Conservation (phyloP, 352 stramenopile genomes). For the Phytophthora agathidicida region DNA sequence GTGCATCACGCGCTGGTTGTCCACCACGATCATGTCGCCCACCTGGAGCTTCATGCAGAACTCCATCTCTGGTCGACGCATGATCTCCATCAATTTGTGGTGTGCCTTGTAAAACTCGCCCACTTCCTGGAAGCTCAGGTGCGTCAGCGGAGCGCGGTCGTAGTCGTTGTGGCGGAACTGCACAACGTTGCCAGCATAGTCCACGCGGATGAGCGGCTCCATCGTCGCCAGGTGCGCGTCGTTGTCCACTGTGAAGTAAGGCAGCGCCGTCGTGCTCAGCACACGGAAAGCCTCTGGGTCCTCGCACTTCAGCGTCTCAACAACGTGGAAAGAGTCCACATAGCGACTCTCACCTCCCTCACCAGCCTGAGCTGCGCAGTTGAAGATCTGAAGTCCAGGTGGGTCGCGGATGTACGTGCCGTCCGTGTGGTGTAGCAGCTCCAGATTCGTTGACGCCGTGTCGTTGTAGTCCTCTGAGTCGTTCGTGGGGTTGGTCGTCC, state of each 20-base stretch:
- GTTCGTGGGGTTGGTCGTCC: conserved; percentile 81
- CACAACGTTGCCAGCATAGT: conserved; percentile 73
- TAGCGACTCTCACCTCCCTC: conserved; percentile 80
- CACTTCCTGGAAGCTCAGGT: conserved; percentile 77
- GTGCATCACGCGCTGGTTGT: conserved; percentile 90
- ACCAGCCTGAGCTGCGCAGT: conserved; percentile 80
- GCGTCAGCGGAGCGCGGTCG: conserved; percentile 82
- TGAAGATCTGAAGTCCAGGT: conserved; percentile 91
- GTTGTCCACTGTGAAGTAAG: conserved; percentile 81
- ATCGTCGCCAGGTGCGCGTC: conserved; percentile 80
- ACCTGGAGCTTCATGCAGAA: conserved; percentile 68
- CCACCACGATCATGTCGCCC: conserved; percentile 85
- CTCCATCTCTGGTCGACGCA: conserved; percentile 71
- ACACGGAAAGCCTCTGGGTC: conserved; percentile 74
- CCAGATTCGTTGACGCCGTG: conserved; percentile 87
- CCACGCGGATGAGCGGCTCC: conserved; percentile 80
- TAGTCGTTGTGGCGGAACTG: conserved; percentile 92
- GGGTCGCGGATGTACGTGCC: conserved; percentile 89
- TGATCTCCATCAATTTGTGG: conserved; percentile 64
- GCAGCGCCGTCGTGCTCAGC: conserved; percentile 68
- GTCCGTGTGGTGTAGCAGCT: conserved; percentile 88
- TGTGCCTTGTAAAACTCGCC: conserved; percentile 78
- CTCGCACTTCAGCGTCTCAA: conserved; percentile 63
- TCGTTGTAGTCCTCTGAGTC: conserved; percentile 84
- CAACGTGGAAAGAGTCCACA: conserved; percentile 81